Evolutionary conservation across 805 yeast species (phyloP), one percentile per base, ranked within the genome.

Genomic region (Pichia sporocuriosa): DNA sequence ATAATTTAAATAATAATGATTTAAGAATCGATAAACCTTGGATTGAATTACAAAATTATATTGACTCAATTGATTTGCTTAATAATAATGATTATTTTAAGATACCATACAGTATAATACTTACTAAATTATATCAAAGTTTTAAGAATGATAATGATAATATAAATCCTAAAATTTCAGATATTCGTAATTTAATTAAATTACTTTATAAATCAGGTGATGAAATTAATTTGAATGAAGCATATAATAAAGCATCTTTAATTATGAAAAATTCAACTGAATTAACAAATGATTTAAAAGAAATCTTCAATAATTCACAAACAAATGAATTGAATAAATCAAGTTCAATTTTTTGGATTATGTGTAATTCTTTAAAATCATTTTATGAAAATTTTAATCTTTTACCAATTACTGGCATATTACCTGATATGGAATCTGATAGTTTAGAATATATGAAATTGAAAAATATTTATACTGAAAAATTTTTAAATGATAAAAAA

Each of bases 401-500:
- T 5, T 64, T 85, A n/a, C 95, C 96, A 0, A 59, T 86, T 2
- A 69, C 81, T 3, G 96, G 95, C 0, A 71, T 65, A 0, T 56
- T 89, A 6, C 95, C 96, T 0, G 97, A 89, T 57, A 90, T 90
- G 96, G 82, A 84, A 17, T 75, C 95, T 0, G 77, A 79, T 46
- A 81, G 96, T 0, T 59, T 62, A 8, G 67, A 67, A 42, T 90
- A 84, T 57, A 66, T 81, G 2, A 58, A 53, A 8, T 60, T 90
- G 28, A 83, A 79, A 56, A 54, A 54, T 0, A 51, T 86, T 3
- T 90, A 85, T 55, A 58, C 69, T 15, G 62, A 56, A 1, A 81
- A 81, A 52, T 79, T 84, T 1, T 43, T 51, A 9, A 35, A 44
- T 2, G 95, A 88, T 57, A 50, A 55, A 19, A 24, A 37, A 9